phyloP scores from a whole-genome alignment of 202 grass and related monocot species.

The Zizania palustris region DNA sequence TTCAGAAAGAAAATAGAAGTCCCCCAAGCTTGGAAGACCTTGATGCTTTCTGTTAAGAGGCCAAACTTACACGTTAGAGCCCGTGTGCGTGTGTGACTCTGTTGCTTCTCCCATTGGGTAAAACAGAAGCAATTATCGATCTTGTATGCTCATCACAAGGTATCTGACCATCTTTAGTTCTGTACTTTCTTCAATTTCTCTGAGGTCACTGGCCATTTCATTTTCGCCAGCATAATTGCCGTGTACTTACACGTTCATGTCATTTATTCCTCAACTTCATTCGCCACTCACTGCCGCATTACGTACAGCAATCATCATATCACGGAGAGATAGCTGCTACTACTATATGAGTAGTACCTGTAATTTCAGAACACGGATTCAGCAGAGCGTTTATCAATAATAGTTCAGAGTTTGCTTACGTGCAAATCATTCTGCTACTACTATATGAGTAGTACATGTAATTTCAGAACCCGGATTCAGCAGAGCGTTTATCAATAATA shows the following conservation, averaged over 20 bases:
- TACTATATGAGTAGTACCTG: neutral
- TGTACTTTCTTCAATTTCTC: neutral
- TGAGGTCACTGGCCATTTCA: neutral
- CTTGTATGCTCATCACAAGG: neutral
- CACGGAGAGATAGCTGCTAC: neutral
- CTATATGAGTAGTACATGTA: neutral
- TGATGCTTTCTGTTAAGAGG: neutral
- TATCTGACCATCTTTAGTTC: neutral
- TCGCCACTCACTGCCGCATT: neutral
- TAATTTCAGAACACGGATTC: neutral
- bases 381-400: conserved; percentile 1
- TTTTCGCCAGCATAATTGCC: neutral
- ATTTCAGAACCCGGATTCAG: neutral
- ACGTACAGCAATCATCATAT: neutral
- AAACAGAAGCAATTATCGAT: neutral
- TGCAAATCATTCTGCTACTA: neutral
- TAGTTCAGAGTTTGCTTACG: conserved; percentile 9
- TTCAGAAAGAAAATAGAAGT: no score
- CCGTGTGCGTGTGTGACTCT: neutral
- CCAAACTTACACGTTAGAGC: neutral
- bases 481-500: conserved; percentile 1
- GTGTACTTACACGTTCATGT: neutral
- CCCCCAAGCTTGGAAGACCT: neutral
- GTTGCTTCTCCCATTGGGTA: neutral
- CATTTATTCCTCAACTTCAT: neutral